Evolutionary conservation across 176 grass and related monocot genomes (phyloP).

Genomic region (Oryza meyeriana): DNA sequence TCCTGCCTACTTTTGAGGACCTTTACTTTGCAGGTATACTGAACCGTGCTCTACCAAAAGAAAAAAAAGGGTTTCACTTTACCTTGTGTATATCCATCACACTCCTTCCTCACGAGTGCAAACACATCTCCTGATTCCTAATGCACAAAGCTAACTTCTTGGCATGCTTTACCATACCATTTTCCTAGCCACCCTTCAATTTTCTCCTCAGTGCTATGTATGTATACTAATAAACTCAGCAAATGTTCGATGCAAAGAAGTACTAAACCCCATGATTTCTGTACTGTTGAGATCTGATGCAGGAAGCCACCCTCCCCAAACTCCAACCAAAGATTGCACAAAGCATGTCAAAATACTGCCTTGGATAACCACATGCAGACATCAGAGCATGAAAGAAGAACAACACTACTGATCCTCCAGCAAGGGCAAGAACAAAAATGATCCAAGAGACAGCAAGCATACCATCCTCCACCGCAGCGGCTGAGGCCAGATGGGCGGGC

Average conservation of each 20-base stretch:
- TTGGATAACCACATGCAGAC: not conserved
- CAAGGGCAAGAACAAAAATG: not conserved
- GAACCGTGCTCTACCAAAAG: not conserved
- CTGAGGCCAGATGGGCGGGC: slow-evolving; percentile 26
- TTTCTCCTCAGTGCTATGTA: not conserved
- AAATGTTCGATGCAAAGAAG: not conserved
- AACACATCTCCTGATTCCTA: not conserved
- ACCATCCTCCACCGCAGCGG: slow-evolving; percentile 81
- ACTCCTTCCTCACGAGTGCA: slow-evolving; percentile 3
- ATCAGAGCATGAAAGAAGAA: not conserved
- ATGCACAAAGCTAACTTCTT: not conserved
- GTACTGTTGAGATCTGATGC: not conserved
- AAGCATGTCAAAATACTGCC: not conserved
- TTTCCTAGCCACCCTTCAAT: not conserved
- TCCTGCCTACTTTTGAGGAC: not conserved
- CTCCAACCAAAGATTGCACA: not conserved
- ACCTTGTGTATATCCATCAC: not conserved
- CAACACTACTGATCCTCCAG: not conserved
- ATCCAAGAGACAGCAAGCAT: not conserved
- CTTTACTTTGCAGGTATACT: slow-evolving; percentile 15
- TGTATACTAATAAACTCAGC: not conserved
- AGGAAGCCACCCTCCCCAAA: not conserved
- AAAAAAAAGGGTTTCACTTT: not conserved
- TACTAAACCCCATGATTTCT: not conserved
- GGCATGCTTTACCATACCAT: not conserved